These are phyloP conservation scores for Endothia cerciana DNA, from an alignment of 2,329 filamentous ascomycete species.

Conservation along the genomic window DNA sequence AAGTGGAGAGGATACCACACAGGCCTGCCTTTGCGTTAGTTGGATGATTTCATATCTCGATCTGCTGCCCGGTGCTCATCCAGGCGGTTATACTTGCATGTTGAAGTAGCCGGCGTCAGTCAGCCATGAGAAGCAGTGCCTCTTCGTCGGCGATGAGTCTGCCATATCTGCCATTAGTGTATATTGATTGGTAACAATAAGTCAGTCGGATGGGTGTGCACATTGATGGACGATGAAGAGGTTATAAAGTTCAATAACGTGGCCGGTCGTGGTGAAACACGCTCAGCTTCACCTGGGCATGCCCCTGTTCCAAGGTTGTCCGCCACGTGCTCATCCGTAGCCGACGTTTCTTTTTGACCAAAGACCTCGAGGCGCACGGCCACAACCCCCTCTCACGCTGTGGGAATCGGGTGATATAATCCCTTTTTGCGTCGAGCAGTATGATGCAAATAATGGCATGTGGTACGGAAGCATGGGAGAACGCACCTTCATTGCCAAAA, in stretches of 20 bases:
- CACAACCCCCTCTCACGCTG: too few relatives aligned
- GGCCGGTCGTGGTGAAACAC: background rate
- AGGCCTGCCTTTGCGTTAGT: constrained; percentile 1
- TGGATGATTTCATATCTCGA: background rate
- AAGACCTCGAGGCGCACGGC: too few relatives aligned
- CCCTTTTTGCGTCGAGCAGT: too few relatives aligned
- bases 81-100: constrained; percentile 12
- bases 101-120: constrained; percentile 28
- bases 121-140: constrained; percentile 25
- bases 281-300: background rate
- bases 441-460: too few relatives aligned
- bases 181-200: background rate
- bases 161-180: constrained; percentile 10
- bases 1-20: constrained; percentile 16
- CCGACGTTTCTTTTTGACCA: background rate
- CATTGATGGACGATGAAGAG: background rate
- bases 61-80: too few relatives aligned
- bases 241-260: background rate
- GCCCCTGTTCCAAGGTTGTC: background rate
- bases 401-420: too few relatives aligned
- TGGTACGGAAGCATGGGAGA: too few relatives aligned
- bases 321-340: background rate
- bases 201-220: background rate
- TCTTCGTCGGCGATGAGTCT: constrained; percentile 5
- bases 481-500: too few relatives aligned